Evolutionary conservation across 768 basidiomycete species (phyloP), one percentile per base, ranked within the genome.

Genomic region (Sistotremastrum niveocremeum): DNA sequence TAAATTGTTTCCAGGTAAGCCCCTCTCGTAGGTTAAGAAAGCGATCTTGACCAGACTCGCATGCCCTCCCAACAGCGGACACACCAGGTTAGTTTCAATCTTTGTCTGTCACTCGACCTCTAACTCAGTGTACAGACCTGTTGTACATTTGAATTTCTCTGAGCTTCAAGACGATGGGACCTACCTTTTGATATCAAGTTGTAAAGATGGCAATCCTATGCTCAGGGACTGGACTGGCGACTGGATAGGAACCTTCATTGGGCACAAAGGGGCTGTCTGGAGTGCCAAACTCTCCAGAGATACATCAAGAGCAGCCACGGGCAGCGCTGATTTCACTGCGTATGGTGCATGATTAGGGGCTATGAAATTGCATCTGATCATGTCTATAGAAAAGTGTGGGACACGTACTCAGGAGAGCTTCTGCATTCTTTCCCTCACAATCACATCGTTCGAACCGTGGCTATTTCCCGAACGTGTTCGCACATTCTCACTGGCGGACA

Each of bases 191-290:
- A 84, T 97, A 57, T 97, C 93, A 47, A 85, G 86, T 56, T 98
- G 95, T 71, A 99, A 98, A 66, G 95, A 98, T 72, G 95, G 95
- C 34, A 97, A 90, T 56, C 93, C 90, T 39, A 93, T 94, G 88
- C 68, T 95, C 54, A 78, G 90, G 58, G 84, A 90, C 58, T 94
- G 93, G 93, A 86, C 88, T 46, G 94, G 94, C 34, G 95, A 99
- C 64, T 99, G 95, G 95, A 86, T 95, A 60, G 95, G 95, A 35
- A 87, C 84, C 11, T 88, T 86, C 61, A 70, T 87, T 37, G 84
- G 84, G 28, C 84, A 86, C 66, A 86, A 88, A 62, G 95, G 94
- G 55, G 94, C 94, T 6, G 94, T 99, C 3, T 99, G 94, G 94
- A 81, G 85, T 53, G 85, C 86, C 42, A 94, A 95, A 65, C 76